Evolutionary conservation across 805 yeast genomes (phyloP).

Genomic region (Isabelozyma heimii): DNA sequence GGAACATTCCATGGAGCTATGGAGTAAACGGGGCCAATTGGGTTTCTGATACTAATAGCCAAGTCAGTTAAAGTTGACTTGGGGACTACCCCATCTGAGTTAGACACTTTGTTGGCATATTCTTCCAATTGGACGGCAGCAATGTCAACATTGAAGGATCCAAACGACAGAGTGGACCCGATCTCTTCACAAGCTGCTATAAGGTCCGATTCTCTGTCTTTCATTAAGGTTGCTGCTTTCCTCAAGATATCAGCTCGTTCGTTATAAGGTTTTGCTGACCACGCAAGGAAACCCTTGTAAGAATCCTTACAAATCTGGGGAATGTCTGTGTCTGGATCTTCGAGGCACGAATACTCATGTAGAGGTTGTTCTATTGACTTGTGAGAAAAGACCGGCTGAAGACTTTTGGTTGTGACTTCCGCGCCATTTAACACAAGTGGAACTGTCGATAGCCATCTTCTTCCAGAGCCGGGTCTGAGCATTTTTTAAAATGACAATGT

Average conservation of each 20-base stretch:
- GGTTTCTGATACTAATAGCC: slow-evolving; percentile 31
- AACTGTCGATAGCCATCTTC: slow-evolving; percentile 2
- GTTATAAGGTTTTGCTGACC: slow-evolving; percentile 15
- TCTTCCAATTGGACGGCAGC: slow-evolving; percentile 28
- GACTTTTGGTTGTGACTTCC: slow-evolving; percentile 2
- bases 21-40: slow-evolving; percentile 45
- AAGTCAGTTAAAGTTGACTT: slow-evolving; percentile 12
- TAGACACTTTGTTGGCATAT: slow-evolving; percentile 17
- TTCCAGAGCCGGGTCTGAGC: neutral
- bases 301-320: slow-evolving; percentile 16
- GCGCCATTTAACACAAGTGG: slow-evolving; percentile 14
- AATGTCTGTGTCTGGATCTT: slow-evolving; percentile 3
- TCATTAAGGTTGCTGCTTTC: slow-evolving; percentile 13
- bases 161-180: slow-evolving; percentile 36
- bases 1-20: slow-evolving; percentile 54
- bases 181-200: slow-evolving; percentile 22
- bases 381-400: slow-evolving; percentile 9
- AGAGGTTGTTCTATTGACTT: neutral
- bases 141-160: slow-evolving; percentile 28
- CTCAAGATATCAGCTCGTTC: slow-evolving; percentile 19
- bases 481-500: too few species aligned
- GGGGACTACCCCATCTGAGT: slow-evolving; percentile 15
- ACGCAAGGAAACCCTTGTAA: slow-evolving; percentile 21
- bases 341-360: slow-evolving; percentile 3
- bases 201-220: slow-evolving; percentile 7